Conservation (phyloP, 176 grass and related monocot species). For the Triticum dicoccoides region DNA sequence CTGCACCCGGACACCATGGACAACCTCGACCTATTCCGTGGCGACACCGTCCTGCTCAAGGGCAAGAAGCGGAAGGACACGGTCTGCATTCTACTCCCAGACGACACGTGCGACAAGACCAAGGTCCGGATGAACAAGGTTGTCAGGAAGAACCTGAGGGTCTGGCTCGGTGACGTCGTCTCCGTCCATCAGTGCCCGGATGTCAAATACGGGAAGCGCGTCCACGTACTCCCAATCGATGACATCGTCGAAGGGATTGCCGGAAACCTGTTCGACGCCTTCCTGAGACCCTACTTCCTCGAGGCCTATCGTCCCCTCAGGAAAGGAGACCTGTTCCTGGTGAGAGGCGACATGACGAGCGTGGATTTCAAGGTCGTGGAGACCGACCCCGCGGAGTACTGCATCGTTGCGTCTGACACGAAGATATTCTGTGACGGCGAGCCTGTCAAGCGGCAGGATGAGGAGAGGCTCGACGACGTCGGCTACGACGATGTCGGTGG, state of each 20-base stretch:
- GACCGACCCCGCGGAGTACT: constrained; percentile 74
- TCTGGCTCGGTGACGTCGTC: constrained; percentile 57
- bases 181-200: constrained; percentile 29
- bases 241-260: constrained; percentile 72
- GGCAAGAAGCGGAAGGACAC: constrained; percentile 83
- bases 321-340: constrained; percentile 79
- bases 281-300: constrained; percentile 77
- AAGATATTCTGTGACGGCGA: constrained; percentile 81
- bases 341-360: constrained; percentile 68
- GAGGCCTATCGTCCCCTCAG: constrained; percentile 70
- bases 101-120: constrained; percentile 67
- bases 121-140: constrained; percentile 85
- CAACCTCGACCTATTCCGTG: neutral
- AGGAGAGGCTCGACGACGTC: constrained; percentile 33
- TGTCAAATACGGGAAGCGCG: constrained; percentile 66
- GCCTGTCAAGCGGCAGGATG: constrained; percentile 74
- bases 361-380: constrained; percentile 84
- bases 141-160: constrained; percentile 58
- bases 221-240: constrained; percentile 68
- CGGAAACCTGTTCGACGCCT: constrained; percentile 70
- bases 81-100: constrained; percentile 64
- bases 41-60: constrained; percentile 13
- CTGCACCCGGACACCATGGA: neutral
- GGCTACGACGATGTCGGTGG: constrained; percentile 78
- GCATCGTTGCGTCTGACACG: constrained; percentile 71